Conservation (phyloP, 2,329 filamentous ascomycete species). For the Sordariomycetes sp. region DNA sequence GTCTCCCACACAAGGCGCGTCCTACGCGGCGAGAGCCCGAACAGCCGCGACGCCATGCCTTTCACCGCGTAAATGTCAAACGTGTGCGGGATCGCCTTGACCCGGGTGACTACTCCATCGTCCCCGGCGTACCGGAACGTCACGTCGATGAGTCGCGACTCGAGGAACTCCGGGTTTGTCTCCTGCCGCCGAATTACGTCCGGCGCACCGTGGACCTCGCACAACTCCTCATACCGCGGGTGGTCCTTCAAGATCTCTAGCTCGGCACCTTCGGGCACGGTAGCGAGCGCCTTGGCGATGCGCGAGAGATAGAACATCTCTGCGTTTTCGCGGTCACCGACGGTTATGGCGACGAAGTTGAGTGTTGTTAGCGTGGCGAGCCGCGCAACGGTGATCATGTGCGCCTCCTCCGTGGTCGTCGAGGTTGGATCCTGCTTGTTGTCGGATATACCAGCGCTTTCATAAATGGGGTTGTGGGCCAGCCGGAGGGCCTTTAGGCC, state of each 20-base stretch:
- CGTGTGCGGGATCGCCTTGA: conserved; percentile 55
- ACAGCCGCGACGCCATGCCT: conserved; percentile 63
- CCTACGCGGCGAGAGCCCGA: conserved; percentile 51
- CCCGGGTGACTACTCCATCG: conserved; percentile 15
- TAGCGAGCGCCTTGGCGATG: conserved; percentile 65
- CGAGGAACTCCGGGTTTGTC: conserved; percentile 70
- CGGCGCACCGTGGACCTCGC: conserved; percentile 64
- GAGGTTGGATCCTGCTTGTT: conserved; percentile 19
- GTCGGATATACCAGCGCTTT: conserved; percentile 29
- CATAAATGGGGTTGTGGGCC: conserved; percentile 77
- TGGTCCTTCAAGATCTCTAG: conserved; percentile 50
- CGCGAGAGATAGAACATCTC: conserved; percentile 88
- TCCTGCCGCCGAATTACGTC: conserved; percentile 43
- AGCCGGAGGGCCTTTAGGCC: conserved; percentile 66
- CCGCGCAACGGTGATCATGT: conserved; percentile 78
- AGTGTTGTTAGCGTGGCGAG: conserved; percentile 56
- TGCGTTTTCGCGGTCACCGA: conserved; percentile 70
- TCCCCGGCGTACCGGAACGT: conserved; percentile 28
- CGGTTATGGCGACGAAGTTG: conserved; percentile 63
- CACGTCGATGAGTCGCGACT: conserved; percentile 64
- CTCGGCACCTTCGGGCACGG: conserved; percentile 41
- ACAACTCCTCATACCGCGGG: conserved; percentile 63
- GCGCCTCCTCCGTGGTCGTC: conserved; percentile 63
- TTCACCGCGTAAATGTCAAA: conserved; percentile 76
- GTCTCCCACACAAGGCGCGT: conserved; percentile 77